Evolutionary conservation across 768 basidiomycete genomes (phyloP).

Genomic region (Coprinellus aureogranulatus): DNA sequence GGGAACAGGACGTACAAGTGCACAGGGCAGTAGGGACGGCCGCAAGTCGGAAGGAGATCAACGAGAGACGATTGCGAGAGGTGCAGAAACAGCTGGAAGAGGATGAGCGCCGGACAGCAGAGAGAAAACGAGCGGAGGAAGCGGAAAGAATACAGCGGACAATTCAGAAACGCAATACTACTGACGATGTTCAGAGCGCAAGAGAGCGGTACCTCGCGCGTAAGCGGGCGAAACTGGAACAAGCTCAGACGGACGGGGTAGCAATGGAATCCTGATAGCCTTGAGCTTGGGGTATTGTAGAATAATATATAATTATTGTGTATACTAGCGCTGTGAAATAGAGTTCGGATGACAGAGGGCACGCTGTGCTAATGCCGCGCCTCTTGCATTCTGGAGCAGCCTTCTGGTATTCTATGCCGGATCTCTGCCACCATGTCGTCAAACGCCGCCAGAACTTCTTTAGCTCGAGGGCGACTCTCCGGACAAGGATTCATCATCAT

Average conservation of each 20-base stretch:
- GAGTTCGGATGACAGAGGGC: no score
- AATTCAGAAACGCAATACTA: constrained; percentile 73
- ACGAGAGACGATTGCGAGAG: constrained; percentile 77
- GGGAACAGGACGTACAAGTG: constrained; percentile 28
- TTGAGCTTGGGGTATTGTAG: no score
- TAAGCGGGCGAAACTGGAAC: constrained; percentile 75
- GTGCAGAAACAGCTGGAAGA: constrained; percentile 76
- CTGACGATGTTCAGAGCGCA: constrained; percentile 70
- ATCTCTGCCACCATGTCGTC: constrained; percentile 46
- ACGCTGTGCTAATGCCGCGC: no score
- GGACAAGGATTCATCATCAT: constrained; percentile 60
- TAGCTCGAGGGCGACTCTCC: constrained; percentile 49
- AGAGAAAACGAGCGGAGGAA: constrained; percentile 58
- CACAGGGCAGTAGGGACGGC: constrained; percentile 85
- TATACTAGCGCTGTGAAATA: neutral
- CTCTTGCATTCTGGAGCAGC: constrained; percentile 10
- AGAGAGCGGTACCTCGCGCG: constrained; percentile 72
- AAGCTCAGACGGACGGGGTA: constrained; percentile 14
- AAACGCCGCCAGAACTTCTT: constrained; percentile 49
- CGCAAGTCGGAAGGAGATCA: constrained; percentile 77
- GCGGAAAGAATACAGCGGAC: constrained; percentile 64
- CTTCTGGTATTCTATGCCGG: constrained; percentile 26
- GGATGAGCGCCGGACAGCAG: constrained; percentile 58
- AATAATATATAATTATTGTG: neutral
- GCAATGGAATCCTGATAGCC: constrained; percentile 1